Conservation (phyloP, 2,329 filamentous ascomycete genomes). For the Hirsutella thompsonii region DNA sequence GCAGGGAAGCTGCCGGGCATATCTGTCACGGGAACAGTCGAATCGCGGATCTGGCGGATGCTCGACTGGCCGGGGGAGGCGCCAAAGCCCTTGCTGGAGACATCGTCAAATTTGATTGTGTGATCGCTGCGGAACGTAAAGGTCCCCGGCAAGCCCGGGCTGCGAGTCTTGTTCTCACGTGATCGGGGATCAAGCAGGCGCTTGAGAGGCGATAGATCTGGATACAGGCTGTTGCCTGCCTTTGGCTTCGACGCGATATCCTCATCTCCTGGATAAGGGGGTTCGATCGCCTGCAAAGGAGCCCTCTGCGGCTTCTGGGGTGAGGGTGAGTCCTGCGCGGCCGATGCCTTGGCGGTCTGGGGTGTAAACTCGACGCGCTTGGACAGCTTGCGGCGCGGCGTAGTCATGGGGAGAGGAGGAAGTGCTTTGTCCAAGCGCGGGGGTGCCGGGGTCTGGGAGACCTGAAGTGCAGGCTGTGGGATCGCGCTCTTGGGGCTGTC, state of each 20-base stretch:
- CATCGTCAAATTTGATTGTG: constrained; percentile 43
- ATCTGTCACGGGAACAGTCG: constrained; percentile 25
- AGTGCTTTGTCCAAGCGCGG: constrained; percentile 36
- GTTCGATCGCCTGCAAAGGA: constrained; percentile 10
- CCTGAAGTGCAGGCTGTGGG: constrained; percentile 25
- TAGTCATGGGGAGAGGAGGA: constrained; percentile 42
- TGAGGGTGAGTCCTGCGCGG: constrained; percentile 40
- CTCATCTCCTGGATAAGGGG: constrained; percentile 17
- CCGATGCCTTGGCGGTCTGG: constrained; percentile 41
- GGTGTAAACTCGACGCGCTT: constrained; percentile 77
- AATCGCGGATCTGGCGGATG: constrained; percentile 45
- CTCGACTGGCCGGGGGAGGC: constrained; percentile 45
- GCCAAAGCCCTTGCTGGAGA: constrained; percentile 40
- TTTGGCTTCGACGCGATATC: constrained; percentile 12
- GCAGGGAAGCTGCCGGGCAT: constrained; percentile 46
- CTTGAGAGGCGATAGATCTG: constrained; percentile 34
- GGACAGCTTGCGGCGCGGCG: constrained; percentile 50
- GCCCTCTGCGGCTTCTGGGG: constrained; percentile 35
- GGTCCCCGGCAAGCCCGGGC: constrained; percentile 36
- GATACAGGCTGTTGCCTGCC: constrained; percentile 31
- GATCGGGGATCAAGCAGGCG: constrained; percentile 15
- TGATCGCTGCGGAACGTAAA: constrained; percentile 56
- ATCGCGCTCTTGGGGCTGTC: constrained; percentile 33
- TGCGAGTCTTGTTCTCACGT: constrained; percentile 12
- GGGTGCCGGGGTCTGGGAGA: constrained; percentile 34